Evolutionary conservation across 495 filamentous ascomycete genomes (phyloP), one percentile per base, ranked within the genome.

Genomic region (Aspergillus hancockii): DNA sequence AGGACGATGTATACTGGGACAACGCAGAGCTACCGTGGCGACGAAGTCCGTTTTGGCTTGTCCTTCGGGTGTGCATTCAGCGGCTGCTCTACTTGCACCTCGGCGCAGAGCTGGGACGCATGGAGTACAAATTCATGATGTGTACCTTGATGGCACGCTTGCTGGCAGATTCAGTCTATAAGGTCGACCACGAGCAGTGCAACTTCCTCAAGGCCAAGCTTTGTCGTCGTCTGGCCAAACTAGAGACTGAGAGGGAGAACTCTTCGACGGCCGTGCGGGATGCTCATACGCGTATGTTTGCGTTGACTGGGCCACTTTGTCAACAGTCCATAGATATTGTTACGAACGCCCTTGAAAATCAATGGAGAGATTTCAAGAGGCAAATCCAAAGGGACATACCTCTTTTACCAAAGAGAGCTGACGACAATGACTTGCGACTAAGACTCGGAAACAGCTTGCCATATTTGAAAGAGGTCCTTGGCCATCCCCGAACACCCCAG

Each of bases 41-140:
- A 22, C 68, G 85, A 34, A 69, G 66, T 12, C 77, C 86, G 0
- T 72, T 77, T 40, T 89, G 83, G 81, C 80, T 90, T 4, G 73
- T 86, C 0, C 66, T 88, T 13, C 78, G 86, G 0, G 84, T 90
- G 1, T 69, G 69, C 0, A 61, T 80, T 16, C 75, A 83, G 28
- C 77, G 84, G 0, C 70, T 77, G 10, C 70, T 88, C 0, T 77
- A 65, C 43, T 45, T 75, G 9, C 14, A 63, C 0, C 68, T 83
- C 5, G 85, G 84, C 1, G 64, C 51, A 9, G 73, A 77, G 4
- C 13, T 60, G 5, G 86, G 84, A 0, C 73, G 75, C n/a, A 50
- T 80, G 1, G 67, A 74, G 6, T 89, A 88, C 76, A 90, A 90
- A 58, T 69, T 79, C 41, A 64, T 88, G 2, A 75, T 85, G 4